Evolutionary conservation across 2,329 filamentous ascomycete species (phyloP), one percentile per base, ranked within the genome.

Genomic region (Verticillium zaregamsianum): DNA sequence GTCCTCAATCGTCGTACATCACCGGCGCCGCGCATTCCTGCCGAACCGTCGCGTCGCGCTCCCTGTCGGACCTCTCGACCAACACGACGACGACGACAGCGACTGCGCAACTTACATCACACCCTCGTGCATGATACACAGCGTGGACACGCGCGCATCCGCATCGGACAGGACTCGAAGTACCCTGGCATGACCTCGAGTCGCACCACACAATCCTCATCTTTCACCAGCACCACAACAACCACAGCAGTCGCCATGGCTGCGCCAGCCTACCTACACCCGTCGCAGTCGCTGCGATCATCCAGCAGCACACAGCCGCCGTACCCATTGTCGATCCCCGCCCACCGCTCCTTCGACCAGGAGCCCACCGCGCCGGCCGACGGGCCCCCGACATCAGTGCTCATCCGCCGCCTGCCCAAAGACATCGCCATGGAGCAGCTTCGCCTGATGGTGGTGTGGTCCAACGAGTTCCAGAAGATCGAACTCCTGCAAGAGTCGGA

Each of bases 371-470:
- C 23, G 11, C 49, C 49, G 6, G 14, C 49, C 49, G 28, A 55
- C 49, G 28, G 40, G 49, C 28, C 76, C 57, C 70, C 74, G 59
- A 72, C 76, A 67, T 69, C 79, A 25, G 76, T 86, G 39, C 70
- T 85, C 56, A 83, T 88, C 63, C 82, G 82, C 59, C 78, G 80
- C 65, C 76, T 88, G 14, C 84, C 85, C 2, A 65, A 76, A 58
- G 81, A 82, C 66, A 84, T 81, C 3, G 80, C 81, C 1, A 80
- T 85, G 58, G 80, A 86, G 58, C 78, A 79, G 28, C 68, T 88
- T 59, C 77, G 80, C 56, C 72, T 84, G 33, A 87, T 88, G 84
- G 76, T 85, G 37, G 76, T 86, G 52, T 87, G 84, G 73, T 85
- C 82, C 59, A 79, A 86, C 66, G 84, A 87, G 40, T 73, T 86